Percentiles rank a stretch among this genome's conserved stretches.
These are phyloP conservation scores for Quercus mongolica DNA, from an alignment of 306 rosid species.

Conservation along the genomic window DNA sequence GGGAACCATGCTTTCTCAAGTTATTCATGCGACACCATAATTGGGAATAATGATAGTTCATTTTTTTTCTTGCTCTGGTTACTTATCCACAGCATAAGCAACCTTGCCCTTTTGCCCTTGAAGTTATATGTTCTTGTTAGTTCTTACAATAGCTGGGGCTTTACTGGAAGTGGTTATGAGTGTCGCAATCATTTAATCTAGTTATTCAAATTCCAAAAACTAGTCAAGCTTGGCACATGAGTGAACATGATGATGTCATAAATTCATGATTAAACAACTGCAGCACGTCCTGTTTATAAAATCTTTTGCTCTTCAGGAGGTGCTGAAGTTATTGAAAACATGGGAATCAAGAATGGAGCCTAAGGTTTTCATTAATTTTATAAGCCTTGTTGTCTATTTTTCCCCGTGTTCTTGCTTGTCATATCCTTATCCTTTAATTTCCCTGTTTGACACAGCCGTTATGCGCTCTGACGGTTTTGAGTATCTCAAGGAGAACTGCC, in stretches of 20 bases:
- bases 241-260: background rate
- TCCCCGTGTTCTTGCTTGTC: background rate
- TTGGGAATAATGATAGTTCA: background rate
- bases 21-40: background rate
- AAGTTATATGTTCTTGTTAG: background rate
- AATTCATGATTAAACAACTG: constrained; percentile 9
- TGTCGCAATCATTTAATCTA: background rate
- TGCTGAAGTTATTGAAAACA: constrained; percentile 24
- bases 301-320: constrained; percentile 29
- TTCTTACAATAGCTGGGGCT: background rate
- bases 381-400: background rate
- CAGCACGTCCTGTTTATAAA: constrained; percentile 20
- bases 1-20: background rate
- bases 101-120: background rate
- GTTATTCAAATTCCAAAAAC: background rate
- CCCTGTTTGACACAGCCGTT: constrained; percentile 62
- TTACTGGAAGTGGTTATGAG: background rate
- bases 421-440: constrained; percentile 1
- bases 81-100: background rate
- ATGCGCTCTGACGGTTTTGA: constrained; percentile 95
- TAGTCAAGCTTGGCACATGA: background rate
- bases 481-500: constrained; percentile 86
- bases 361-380: background rate
- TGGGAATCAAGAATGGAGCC: constrained; percentile 24
- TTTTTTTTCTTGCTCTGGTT: background rate